phyloP scores from a whole-genome alignment of 2,329 filamentous ascomycete genomes.

The Plectosphaerella sp. region DNA sequence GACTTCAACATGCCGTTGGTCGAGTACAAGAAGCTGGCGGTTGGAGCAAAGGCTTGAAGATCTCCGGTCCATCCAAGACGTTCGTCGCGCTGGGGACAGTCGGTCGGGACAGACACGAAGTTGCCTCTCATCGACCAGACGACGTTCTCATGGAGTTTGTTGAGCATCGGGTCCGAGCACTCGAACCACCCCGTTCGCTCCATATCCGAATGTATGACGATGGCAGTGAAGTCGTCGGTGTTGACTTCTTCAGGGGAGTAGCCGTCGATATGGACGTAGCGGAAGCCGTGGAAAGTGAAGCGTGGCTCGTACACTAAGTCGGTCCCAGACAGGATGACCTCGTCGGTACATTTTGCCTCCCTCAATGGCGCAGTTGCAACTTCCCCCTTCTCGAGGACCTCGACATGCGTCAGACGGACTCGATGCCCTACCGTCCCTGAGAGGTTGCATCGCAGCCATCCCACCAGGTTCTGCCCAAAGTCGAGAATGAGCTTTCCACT shows the following conservation, averaged over 20 bases:
- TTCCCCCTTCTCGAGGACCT: conserved; percentile 37
- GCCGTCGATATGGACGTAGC: conserved; percentile 42
- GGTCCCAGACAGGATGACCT: too few species aligned
- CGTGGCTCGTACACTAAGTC: conserved; percentile 20
- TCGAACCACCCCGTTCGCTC: conserved; percentile 41
- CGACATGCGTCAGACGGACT: conserved; percentile 31
- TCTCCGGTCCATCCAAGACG: conserved; percentile 50
- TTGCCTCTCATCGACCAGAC: conserved; percentile 55
- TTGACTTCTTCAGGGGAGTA: conserved; percentile 25
- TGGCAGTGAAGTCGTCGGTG: conserved; percentile 14
- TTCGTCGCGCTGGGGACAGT: conserved; percentile 53
- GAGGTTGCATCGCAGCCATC: conserved; percentile 21
- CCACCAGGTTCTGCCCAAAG: conserved; percentile 40
- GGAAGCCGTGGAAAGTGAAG: conserved; percentile 50
- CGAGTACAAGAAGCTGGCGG: conserved; percentile 49
- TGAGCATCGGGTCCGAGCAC: conserved; percentile 46
- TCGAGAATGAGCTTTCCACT: conserved; percentile 33
- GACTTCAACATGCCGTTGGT: conserved; percentile 39
- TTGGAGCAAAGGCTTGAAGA: conserved; percentile 42
- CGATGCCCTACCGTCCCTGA: conserved; percentile 13
- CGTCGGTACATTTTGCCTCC: too few species aligned
- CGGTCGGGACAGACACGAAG: conserved; percentile 52
- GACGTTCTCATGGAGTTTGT: conserved; percentile 49
- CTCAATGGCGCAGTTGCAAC: conserved; percentile 12
- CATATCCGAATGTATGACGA: conserved; percentile 48